phyloP scores from a whole-genome alignment of 495 filamentous ascomycete genomes.

The Tuber umbilicatum region DNA sequence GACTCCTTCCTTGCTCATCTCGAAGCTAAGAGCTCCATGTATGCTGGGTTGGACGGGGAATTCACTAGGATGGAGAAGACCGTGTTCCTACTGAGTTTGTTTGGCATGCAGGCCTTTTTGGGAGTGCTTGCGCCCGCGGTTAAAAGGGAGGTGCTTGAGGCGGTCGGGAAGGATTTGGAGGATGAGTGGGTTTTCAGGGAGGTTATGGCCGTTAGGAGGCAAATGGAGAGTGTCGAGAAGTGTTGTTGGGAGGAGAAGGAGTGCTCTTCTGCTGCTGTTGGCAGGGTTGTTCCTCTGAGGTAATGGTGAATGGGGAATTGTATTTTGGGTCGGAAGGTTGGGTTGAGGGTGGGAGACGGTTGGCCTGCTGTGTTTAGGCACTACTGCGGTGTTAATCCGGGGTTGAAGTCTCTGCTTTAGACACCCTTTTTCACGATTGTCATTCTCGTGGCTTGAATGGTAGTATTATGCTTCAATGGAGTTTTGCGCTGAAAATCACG shows the following conservation, averaged over 20 bases:
- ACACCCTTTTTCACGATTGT: not conserved
- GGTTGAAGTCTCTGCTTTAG: not conserved
- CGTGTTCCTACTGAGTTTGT: conserved; percentile 31
- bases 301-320: not conserved
- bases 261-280: not conserved
- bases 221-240: conserved; percentile 35
- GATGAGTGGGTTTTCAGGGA: conserved; percentile 35
- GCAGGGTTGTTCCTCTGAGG: not conserved
- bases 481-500: not conserved
- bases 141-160: conserved; percentile 19
- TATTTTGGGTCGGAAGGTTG: not conserved
- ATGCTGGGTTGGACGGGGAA: conserved; percentile 21
- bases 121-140: conserved; percentile 14
- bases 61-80: conserved; percentile 25
- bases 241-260: conserved; percentile 21
- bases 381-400: not conserved
- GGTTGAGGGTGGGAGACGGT: not conserved
- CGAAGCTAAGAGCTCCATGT: conserved; percentile 25
- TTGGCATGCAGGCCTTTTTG: conserved; percentile 22
- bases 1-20: conserved; percentile 24
- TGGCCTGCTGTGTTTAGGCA: not conserved
- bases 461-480: not conserved
- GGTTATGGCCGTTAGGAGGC: conserved; percentile 27
- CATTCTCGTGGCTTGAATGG: not conserved
- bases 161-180: conserved; percentile 17